phyloP scores from a whole-genome alignment of 1,284 basidiomycete genomes.

The Rhodotorula sp. region DNA sequence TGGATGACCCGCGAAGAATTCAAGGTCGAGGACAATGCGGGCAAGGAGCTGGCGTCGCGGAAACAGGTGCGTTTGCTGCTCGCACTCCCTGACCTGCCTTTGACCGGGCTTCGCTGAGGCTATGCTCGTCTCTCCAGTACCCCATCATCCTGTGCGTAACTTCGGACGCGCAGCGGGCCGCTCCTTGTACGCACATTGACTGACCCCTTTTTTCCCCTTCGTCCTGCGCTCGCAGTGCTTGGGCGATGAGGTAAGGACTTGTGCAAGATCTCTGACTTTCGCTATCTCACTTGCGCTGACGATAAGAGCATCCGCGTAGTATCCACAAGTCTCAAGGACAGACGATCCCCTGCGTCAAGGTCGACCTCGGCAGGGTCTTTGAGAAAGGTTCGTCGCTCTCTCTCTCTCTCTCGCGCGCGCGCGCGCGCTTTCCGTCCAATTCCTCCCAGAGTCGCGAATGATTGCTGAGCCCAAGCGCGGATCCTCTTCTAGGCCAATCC shows the following conservation, averaged over 20 bases:
- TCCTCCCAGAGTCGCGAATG: not conserved
- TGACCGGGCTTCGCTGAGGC: not conserved
- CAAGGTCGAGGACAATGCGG: conserved; percentile 80
- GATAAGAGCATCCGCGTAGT: conserved; percentile 58
- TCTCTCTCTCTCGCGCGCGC: too few species aligned
- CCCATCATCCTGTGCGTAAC: conserved; percentile 23
- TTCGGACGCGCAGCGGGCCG: conserved; percentile 5
- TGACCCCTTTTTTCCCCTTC: not conserved
- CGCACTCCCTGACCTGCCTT: too few species aligned
- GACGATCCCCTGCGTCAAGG: conserved; percentile 72
- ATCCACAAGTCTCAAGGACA: conserved; percentile 81
- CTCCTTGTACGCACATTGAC: not conserved
- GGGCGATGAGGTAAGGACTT: conserved; percentile 52
- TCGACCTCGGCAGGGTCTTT: conserved; percentile 58
- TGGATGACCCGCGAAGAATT: conserved; percentile 65
- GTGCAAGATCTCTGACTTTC: conserved; percentile 88
- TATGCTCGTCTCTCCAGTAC: conserved; percentile 14
- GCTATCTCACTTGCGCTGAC: too few species aligned
- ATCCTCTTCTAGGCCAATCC: conserved; percentile 65
- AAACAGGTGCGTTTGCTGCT: conserved; percentile 36
- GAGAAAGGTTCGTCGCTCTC: conserved; percentile 66
- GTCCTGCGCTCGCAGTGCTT: conserved; percentile 25
- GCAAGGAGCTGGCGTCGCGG: conserved; percentile 61
- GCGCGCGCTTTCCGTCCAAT: not conserved
- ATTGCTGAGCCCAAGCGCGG: not conserved